phyloP scores from a whole-genome alignment of 352 stramenopile species.

The Pythium aphanidermatum region DNA sequence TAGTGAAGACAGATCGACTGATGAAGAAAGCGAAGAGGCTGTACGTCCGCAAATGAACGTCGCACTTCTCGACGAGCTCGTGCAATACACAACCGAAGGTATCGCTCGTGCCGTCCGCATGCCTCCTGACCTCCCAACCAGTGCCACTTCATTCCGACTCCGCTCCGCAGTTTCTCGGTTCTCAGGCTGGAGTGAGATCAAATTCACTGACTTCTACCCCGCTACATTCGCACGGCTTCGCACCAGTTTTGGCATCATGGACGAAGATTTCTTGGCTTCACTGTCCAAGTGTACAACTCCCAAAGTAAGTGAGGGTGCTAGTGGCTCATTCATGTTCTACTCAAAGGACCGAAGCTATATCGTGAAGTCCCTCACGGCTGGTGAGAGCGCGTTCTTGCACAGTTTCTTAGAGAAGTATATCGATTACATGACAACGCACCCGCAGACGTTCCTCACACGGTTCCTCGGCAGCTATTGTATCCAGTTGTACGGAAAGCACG shows the following conservation, averaged over 20 bases:
- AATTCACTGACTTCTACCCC: conserved; percentile 60
- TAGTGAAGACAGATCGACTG: too few species aligned
- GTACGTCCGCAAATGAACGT: conserved; percentile 73
- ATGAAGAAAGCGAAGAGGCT: conserved; percentile 49
- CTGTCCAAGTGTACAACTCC: conserved; percentile 62
- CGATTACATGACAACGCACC: conserved; percentile 47
- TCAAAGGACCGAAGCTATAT: conserved; percentile 71
- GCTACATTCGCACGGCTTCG: conserved; percentile 47
- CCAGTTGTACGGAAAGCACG: conserved; percentile 59
- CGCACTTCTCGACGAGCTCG: conserved; percentile 65
- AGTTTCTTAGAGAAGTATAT: conserved; percentile 63
- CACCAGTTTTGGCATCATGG: conserved; percentile 45
- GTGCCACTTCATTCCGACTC: conserved; percentile 14
- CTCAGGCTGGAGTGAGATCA: conserved; percentile 38
- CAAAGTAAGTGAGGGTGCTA: conserved; percentile 74
- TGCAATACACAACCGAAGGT: conserved; percentile 73
- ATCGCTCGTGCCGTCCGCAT: conserved; percentile 54
- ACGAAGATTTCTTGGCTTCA: conserved; percentile 44
- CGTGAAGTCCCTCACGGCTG: conserved; percentile 63
- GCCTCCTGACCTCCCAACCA: conserved; percentile 1
- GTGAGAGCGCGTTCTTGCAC: conserved; percentile 60
- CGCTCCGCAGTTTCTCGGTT: conserved; percentile 20
- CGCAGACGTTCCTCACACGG: conserved; percentile 63
- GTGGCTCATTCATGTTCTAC: conserved; percentile 81
- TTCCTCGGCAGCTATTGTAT: conserved; percentile 84